Evolutionary conservation across 441 rosid species (phyloP).

Genomic region (Pelargonium australe): DNA sequence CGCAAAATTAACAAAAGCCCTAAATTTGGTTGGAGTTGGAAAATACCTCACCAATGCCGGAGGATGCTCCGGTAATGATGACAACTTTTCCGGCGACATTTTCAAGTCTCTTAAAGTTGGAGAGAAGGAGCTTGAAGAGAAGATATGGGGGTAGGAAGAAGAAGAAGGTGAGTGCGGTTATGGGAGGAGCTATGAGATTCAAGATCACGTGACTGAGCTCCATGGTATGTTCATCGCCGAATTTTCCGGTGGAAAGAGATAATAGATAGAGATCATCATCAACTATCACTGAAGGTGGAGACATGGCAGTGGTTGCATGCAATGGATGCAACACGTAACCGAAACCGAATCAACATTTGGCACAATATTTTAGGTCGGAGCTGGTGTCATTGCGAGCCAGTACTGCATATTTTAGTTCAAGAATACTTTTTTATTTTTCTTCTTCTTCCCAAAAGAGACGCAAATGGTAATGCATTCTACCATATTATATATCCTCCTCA

Average conservation of each 20-base stretch:
- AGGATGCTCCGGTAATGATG: background rate
- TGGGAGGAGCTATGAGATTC: background rate
- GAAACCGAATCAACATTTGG: background rate
- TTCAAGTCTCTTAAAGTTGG: background rate
- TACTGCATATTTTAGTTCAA: too few relatives aligned
- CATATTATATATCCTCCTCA: too few relatives aligned
- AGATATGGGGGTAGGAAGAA: background rate
- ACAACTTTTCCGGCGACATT: background rate
- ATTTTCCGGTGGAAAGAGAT: background rate
- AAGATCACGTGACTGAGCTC: background rate
- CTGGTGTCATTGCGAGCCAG: too few relatives aligned
- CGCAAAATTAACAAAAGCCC: background rate
- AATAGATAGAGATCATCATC: too few relatives aligned
- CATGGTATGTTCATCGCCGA: background rate
- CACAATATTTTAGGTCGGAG: background rate
- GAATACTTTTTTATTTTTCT: too few relatives aligned
- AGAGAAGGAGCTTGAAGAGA: background rate
- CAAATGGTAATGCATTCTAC: too few relatives aligned
- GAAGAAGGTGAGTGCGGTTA: background rate
- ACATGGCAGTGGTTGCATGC: background rate
- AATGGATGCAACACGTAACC: background rate
- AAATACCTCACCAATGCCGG: background rate
- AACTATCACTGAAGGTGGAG: background rate
- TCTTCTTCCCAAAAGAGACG: too few relatives aligned
- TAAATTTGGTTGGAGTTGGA: background rate